Conservation (phyloP, 192 early-diverging fungal genomes). For the Kickxella alabastrina region DNA sequence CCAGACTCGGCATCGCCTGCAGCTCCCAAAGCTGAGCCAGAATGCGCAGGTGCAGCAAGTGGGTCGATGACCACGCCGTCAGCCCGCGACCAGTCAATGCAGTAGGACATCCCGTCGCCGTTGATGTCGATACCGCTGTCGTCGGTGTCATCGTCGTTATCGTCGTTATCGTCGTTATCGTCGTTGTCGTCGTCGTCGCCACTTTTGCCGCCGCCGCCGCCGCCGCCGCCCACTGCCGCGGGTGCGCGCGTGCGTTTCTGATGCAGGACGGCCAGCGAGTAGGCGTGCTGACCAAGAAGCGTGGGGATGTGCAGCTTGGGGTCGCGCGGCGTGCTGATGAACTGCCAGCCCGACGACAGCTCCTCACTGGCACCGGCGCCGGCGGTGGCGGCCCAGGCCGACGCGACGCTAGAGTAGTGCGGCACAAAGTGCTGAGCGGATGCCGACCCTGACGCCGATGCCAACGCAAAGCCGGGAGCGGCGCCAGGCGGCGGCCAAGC, state of each 20-base stretch:
- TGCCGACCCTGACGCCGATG: slow-evolving; percentile 4
- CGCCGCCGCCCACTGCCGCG: neutral
- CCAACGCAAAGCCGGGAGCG: neutral
- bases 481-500: neutral
- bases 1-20: neutral
- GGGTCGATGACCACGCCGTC: slow-evolving; percentile 40
- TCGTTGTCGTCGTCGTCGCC: neutral
- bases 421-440: slow-evolving; percentile 48
- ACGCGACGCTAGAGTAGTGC: slow-evolving; percentile 31
- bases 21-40: neutral
- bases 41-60: neutral
- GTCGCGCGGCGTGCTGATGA: slow-evolving; percentile 44
- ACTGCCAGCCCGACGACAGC: slow-evolving; percentile 47
- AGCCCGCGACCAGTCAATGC: slow-evolving; percentile 50
- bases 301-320: slow-evolving; percentile 45
- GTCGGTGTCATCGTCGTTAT: neutral
- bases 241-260: slow-evolving; percentile 5
- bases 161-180: neutral
- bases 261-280: slow-evolving; percentile 30
- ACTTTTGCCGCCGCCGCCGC: neutral
- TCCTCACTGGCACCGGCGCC: slow-evolving; percentile 4
- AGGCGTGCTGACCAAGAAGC: slow-evolving; percentile 43
- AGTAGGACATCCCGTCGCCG: slow-evolving; percentile 36
- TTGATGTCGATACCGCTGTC: no score
- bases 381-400: neutral